Percentiles rank a stretch among this genome's conserved stretches.
Conservation (phyloP, 441 rosid genomes). For the Adansonia madagascariensis region DNA sequence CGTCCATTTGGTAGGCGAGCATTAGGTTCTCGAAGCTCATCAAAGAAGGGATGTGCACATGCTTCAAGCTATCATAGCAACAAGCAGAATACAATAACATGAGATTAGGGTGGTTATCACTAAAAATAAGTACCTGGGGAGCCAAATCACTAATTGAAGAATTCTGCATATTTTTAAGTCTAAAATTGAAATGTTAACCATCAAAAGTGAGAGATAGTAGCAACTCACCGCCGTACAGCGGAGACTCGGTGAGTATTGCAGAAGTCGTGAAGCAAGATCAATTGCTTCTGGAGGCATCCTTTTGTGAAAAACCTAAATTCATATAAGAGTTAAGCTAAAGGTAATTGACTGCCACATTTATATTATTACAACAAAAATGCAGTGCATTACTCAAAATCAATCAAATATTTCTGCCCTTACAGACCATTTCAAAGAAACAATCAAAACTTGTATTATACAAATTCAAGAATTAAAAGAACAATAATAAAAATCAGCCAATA, state of each 20-base stretch:
- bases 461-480: background rate
- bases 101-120: background rate
- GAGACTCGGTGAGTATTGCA: conserved; percentile 81
- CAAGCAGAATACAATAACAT: background rate
- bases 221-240: conserved; percentile 75
- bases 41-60: conserved; percentile 74
- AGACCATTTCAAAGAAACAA: background rate
- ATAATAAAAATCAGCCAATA: too few species aligned
- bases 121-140: background rate
- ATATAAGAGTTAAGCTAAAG: background rate
- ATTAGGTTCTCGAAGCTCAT: conserved; percentile 70
- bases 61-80: conserved; percentile 62
- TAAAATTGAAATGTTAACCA: background rate
- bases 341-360: background rate
- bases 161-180: background rate
- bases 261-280: conserved; percentile 75
- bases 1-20: conserved; percentile 67
- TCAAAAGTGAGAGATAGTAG: conserved; percentile 27
- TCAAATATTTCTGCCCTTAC: background rate
- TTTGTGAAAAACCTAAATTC: conserved; percentile 64
- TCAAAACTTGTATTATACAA: too few species aligned
- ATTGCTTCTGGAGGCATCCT: conserved; percentile 85
- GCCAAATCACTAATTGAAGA: background rate
- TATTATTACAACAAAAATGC: background rate
- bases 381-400: background rate